A percentile compares a stretch with the other conserved stretches of the same genome.
phyloP scores from a whole-genome alignment of 768 basidiomycete genomes.

The Lactifluus subvellereus region DNA sequence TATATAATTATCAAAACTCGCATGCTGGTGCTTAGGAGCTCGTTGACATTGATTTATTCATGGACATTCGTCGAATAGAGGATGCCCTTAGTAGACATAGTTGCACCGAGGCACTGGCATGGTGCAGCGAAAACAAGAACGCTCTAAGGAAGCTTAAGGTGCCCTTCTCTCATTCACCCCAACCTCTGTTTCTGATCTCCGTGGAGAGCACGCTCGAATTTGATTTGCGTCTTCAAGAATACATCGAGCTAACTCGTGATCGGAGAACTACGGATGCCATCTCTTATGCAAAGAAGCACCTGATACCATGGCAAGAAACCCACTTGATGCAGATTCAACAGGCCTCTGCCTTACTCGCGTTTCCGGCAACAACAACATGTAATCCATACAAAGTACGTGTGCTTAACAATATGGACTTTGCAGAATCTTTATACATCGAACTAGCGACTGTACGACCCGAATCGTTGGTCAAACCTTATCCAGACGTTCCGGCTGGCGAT shows the following conservation, averaged over 20 bases:
- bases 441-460: slow-evolving; percentile 77
- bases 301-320: slow-evolving; percentile 76
- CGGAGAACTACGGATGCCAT: slow-evolving; percentile 71
- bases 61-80: slow-evolving; percentile 84
- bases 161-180: slow-evolving; percentile 17
- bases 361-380: slow-evolving; percentile 62
- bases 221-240: slow-evolving; percentile 91
- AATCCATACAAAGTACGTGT: slow-evolving; percentile 55
- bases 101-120: slow-evolving; percentile 84
- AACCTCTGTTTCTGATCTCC: slow-evolving; percentile 5
- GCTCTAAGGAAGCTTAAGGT: slow-evolving; percentile 91
- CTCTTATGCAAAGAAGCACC: slow-evolving; percentile 73
- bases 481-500: slow-evolving; percentile 80
- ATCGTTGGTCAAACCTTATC: slow-evolving; percentile 71
- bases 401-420: not conserved
- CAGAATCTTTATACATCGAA: slow-evolving; percentile 6
- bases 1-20: slow-evolving; percentile 1
- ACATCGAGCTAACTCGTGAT: slow-evolving; percentile 80
- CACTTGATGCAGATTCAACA: slow-evolving; percentile 74
- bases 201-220: slow-evolving; percentile 92
- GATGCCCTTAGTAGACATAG: slow-evolving; percentile 65
- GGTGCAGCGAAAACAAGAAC: slow-evolving; percentile 95
- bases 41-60: slow-evolving; percentile 88
- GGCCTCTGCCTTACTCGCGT: slow-evolving; percentile 72
- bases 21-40: slow-evolving; percentile 48